phyloP scores from a whole-genome alignment of 495 filamentous ascomycete species.

The Daldinia caldariorum region DNA sequence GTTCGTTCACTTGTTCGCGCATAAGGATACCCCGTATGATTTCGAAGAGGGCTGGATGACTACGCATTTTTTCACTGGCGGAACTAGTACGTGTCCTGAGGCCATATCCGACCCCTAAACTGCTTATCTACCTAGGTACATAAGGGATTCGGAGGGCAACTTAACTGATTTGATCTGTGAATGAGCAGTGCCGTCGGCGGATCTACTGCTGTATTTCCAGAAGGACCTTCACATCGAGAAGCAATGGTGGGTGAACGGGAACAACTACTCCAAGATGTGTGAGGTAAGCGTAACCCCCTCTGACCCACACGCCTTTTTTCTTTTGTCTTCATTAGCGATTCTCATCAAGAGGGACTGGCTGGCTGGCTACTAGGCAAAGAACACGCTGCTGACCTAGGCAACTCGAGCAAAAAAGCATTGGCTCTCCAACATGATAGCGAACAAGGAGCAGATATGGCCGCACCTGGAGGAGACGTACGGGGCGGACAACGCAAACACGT shows the following conservation, averaged over 20 bases:
- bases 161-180: slow-evolving; percentile 16
- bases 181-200: slow-evolving; percentile 65
- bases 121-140: neutral
- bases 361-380: too few species aligned
- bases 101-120: neutral
- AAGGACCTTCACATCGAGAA: slow-evolving; percentile 63
- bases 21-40: slow-evolving; percentile 69
- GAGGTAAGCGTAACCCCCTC: slow-evolving; percentile 67
- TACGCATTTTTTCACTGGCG: slow-evolving; percentile 72
- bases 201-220: slow-evolving; percentile 72
- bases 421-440: slow-evolving; percentile 62
- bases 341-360: too few species aligned
- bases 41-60: slow-evolving; percentile 79
- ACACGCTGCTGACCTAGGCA: slow-evolving; percentile 38
- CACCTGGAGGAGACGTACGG: slow-evolving; percentile 69
- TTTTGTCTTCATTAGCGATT: too few species aligned
- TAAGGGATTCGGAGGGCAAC: neutral
- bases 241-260: slow-evolving; percentile 73
- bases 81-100: slow-evolving; percentile 57
- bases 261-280: slow-evolving; percentile 72
- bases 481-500: slow-evolving; percentile 61
- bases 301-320: too few species aligned
- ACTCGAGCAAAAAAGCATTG: slow-evolving; percentile 58
- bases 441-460: slow-evolving; percentile 66
- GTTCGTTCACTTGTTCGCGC: slow-evolving; percentile 72